Percentiles rank a stretch among this genome's conserved stretches.
Evolutionary conservation across 2,329 filamentous ascomycete genomes (phyloP).

Genomic region (Aspergillus chevalieri): DNA sequence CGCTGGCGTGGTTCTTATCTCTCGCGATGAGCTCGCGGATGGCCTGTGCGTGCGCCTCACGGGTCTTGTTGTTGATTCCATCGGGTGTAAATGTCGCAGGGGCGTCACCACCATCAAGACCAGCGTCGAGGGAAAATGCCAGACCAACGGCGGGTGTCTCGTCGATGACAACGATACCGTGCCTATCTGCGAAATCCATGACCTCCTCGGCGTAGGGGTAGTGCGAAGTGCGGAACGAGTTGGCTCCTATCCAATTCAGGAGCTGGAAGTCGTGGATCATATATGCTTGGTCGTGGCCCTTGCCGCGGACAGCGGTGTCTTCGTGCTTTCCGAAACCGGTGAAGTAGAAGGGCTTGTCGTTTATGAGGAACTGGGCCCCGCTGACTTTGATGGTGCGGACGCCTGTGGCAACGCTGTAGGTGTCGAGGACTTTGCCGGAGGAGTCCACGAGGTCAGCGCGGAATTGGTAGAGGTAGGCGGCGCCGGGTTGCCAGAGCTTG

Average conservation of each 20-base stretch:
- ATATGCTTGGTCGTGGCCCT: slow-evolving; percentile 24
- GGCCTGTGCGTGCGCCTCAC: slow-evolving; percentile 13
- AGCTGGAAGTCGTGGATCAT: slow-evolving; percentile 28
- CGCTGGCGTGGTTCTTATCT: slow-evolving; percentile 23
- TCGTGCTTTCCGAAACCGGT: slow-evolving; percentile 27
- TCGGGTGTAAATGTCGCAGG: background rate
- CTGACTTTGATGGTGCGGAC: slow-evolving; percentile 16
- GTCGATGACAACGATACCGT: slow-evolving; percentile 24
- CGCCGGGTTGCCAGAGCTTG: slow-evolving; percentile 21
- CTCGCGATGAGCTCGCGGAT: slow-evolving; percentile 19
- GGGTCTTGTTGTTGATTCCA: background rate
- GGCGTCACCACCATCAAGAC: slow-evolving; percentile 4
- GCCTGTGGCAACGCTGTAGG: slow-evolving; percentile 16
- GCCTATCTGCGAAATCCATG: slow-evolving; percentile 22
- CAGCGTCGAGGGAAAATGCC: slow-evolving; percentile 10
- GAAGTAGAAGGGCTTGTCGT: slow-evolving; percentile 23
- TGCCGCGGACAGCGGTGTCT: slow-evolving; percentile 21
- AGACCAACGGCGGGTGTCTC: slow-evolving; percentile 24
- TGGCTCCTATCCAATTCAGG: slow-evolving; percentile 24
- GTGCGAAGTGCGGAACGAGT: slow-evolving; percentile 27
- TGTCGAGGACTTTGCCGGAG: slow-evolving; percentile 8
- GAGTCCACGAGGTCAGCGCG: slow-evolving; percentile 11
- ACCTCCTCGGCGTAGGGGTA: slow-evolving; percentile 28
- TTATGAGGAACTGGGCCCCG: slow-evolving; percentile 20
- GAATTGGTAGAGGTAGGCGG: slow-evolving; percentile 22